Conservation (phyloP, 352 stramenopile genomes). For the Phytophthora pinifolia region DNA sequence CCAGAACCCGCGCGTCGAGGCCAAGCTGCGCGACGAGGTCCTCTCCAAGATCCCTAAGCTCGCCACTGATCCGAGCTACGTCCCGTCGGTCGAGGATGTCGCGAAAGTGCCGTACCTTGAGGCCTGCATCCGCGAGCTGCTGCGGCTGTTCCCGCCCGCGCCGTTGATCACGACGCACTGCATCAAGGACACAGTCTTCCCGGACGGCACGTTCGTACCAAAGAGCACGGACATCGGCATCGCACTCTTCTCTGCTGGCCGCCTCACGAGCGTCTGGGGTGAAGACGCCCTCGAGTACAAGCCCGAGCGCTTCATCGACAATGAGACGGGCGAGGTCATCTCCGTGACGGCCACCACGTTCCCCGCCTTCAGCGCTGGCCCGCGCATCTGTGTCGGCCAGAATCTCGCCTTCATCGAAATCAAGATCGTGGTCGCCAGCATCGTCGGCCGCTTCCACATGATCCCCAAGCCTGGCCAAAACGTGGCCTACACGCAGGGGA, state of each 20-base stretch:
- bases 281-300: conserved; percentile 41
- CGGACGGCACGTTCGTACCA: conserved; percentile 56
- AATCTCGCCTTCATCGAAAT: conserved; percentile 53
- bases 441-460: conserved; percentile 44
- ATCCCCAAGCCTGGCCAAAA: conserved; percentile 52
- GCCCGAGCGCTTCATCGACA: conserved; percentile 50
- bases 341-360: conserved; percentile 46
- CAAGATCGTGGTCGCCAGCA: conserved; percentile 64
- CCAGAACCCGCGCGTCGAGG: conserved; percentile 27
- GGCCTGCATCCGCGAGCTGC: conserved; percentile 52
- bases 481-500: conserved; percentile 67
- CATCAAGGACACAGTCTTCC: conserved; percentile 45
- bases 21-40: conserved; percentile 30
- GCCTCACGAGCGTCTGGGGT: conserved; percentile 48
- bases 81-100: conserved; percentile 50
- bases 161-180: conserved; percentile 45
- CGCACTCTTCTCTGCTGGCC: conserved; percentile 42
- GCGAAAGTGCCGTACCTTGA: conserved; percentile 56
- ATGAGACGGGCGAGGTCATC: conserved; percentile 26
- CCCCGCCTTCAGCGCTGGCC: conserved; percentile 51
- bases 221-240: conserved; percentile 36
- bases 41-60: conserved; percentile 28
- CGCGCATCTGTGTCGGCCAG: conserved; percentile 52
- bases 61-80: conserved; percentile 11
- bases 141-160: conserved; percentile 56